Conservation (phyloP, 257 asterid genomes). For the Salvia hispanica region DNA sequence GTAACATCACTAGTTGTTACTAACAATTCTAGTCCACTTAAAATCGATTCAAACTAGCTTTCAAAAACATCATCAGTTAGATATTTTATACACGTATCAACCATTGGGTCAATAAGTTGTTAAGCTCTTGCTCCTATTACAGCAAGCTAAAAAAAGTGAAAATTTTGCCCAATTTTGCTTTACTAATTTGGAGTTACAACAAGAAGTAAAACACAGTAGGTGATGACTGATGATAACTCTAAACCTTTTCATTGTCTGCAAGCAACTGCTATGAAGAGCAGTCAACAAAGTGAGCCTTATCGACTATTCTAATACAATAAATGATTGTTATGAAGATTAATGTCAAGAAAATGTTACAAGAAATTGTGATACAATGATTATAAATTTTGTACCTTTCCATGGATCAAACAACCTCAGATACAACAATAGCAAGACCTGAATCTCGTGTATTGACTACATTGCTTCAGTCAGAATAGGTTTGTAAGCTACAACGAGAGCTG, state of each 20-base stretch:
- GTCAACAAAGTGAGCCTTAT: constrained; percentile 27
- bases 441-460: neutral
- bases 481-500: constrained; percentile 27
- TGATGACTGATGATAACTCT: too few relatives aligned
- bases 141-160: constrained; percentile 15
- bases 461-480: constrained; percentile 25
- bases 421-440: neutral
- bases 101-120: neutral
- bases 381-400: neutral
- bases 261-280: constrained; percentile 22
- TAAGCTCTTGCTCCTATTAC: constrained; percentile 3
- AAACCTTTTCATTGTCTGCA: constrained; percentile 5
- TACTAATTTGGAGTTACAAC: neutral
- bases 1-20: constrained; percentile 12
- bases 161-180: neutral
- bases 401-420: neutral
- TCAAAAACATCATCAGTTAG: neutral
- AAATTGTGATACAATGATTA: neutral
- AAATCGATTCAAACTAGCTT: neutral
- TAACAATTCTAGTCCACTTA: constrained; percentile 10
- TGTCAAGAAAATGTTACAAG: constrained; percentile 13
- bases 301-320: constrained; percentile 28
- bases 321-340: constrained; percentile 24
- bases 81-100: neutral
- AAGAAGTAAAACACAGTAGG: neutral